Percentiles rank a stretch among this genome's conserved stretches.
Conservation (phyloP, 2,329 filamentous ascomycete species). For the Penicillium freii region DNA sequence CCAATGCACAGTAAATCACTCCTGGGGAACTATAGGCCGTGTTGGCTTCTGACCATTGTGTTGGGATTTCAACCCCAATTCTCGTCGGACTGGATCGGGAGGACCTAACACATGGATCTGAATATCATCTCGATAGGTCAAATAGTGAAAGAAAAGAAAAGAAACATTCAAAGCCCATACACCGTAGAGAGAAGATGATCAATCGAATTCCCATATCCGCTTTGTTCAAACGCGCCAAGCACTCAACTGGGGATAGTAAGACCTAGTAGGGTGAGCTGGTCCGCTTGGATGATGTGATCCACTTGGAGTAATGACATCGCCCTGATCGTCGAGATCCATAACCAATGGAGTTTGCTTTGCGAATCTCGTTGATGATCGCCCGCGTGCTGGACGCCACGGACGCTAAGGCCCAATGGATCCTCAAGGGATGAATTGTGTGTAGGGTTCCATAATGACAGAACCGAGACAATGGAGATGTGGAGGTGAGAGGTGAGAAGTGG, state of each 20-base stretch:
- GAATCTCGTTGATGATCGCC: conserved; percentile 21
- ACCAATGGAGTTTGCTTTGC: conserved; percentile 16
- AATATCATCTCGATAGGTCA: neutral
- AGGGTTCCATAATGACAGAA: neutral
- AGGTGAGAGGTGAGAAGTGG: neutral
- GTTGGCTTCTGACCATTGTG: neutral
- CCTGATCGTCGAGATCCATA: conserved; percentile 16
- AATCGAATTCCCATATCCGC: conserved; percentile 11
- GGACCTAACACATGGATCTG: neutral
- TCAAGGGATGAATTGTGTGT: neutral
- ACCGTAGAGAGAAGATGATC: conserved; percentile 13
- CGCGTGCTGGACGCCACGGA: conserved; percentile 10
- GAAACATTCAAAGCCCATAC: neutral
- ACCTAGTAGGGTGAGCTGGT: conserved; percentile 3
- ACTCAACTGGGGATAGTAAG: conserved; percentile 15
- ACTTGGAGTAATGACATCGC: conserved; percentile 21
- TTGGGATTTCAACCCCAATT: neutral
- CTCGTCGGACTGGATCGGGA: neutral
- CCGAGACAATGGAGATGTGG: conserved; percentile 14
- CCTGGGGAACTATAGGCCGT: conserved; percentile 2
- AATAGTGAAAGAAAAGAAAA: neutral
- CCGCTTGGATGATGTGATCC: neutral
- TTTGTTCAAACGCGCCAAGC: conserved; percentile 21
- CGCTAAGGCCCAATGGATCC: conserved; percentile 1
- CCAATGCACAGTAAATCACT: conserved; percentile 8